phyloP scores from a whole-genome alignment of 139 green algal genomes.

The Coelastrella sp. region DNA sequence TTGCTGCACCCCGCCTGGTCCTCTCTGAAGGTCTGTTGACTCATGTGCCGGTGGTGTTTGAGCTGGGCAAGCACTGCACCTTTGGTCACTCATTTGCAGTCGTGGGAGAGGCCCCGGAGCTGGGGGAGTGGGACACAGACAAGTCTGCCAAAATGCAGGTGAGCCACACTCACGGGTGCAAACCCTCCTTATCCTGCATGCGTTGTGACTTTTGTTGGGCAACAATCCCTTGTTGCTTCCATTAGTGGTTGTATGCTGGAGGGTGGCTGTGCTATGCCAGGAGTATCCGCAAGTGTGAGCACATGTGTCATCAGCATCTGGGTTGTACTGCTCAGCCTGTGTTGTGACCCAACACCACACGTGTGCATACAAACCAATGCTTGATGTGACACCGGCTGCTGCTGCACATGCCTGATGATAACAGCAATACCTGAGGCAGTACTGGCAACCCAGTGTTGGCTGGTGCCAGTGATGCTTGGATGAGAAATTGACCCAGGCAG shows the following conservation, averaged over 20 bases:
- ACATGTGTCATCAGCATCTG: not conserved
- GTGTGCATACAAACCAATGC: not conserved
- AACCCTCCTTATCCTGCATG: too few relatives aligned
- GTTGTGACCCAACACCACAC: not conserved
- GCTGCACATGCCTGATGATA: not conserved
- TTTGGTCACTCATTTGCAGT: slow-evolving; percentile 31
- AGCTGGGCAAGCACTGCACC: slow-evolving; percentile 36
- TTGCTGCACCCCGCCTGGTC: not conserved
- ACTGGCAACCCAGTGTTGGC: too few relatives aligned
- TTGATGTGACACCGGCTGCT: not conserved
- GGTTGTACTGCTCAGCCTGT: not conserved
- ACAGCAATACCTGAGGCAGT: not conserved
- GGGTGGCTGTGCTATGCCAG: too few relatives aligned
- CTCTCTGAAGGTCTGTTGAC: not conserved
- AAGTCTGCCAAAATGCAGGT: not conserved
- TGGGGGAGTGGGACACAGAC: not conserved
- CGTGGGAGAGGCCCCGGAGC: not conserved
- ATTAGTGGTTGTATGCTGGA: not conserved
- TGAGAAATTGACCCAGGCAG: not conserved
- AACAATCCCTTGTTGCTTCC: not conserved
- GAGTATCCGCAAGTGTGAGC: not conserved
- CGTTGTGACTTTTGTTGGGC: not conserved
- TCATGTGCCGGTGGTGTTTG: slow-evolving; percentile 32
- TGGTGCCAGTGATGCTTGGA: not conserved
- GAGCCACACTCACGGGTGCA: not conserved